Conservation (phyloP, 148 eudicot genomes). For the Chenopodium suecicum region DNA sequence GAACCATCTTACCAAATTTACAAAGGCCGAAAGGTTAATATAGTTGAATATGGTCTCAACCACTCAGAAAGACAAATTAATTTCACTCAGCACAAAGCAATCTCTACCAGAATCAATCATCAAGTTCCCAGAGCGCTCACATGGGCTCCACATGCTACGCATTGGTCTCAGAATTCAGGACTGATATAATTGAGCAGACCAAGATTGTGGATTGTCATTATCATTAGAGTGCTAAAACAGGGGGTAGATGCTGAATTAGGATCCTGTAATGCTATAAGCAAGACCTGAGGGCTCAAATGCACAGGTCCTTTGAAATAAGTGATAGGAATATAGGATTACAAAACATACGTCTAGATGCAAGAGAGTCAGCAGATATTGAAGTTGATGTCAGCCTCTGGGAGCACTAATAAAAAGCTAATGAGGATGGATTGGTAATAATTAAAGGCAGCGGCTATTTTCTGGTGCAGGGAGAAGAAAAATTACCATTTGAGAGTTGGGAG, state of each 20-base stretch:
- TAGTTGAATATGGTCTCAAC: background rate
- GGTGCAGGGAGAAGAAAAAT: background rate
- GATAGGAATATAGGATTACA: background rate
- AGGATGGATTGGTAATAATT: background rate
- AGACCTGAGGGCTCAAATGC: background rate
- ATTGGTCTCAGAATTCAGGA: background rate
- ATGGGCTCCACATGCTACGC: background rate
- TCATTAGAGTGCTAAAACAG: background rate
- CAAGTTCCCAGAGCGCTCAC: background rate
- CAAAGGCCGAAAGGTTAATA: background rate
- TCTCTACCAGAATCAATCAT: background rate
- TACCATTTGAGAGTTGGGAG: background rate
- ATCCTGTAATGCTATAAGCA: background rate
- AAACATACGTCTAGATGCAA: background rate
- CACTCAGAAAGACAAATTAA: too few relatives aligned
- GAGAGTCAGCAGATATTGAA: background rate
- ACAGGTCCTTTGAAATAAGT: background rate
- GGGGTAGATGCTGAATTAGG: background rate
- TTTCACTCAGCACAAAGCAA: background rate
- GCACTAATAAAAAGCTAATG: background rate
- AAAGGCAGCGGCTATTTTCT: background rate
- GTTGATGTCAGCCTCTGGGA: background rate
- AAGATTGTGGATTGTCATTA: background rate
- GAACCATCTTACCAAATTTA: background rate
- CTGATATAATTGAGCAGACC: background rate